Base-by-base conservation (phyloP, 768 basidiomycete genomes). In the Mycena pura region DNA sequence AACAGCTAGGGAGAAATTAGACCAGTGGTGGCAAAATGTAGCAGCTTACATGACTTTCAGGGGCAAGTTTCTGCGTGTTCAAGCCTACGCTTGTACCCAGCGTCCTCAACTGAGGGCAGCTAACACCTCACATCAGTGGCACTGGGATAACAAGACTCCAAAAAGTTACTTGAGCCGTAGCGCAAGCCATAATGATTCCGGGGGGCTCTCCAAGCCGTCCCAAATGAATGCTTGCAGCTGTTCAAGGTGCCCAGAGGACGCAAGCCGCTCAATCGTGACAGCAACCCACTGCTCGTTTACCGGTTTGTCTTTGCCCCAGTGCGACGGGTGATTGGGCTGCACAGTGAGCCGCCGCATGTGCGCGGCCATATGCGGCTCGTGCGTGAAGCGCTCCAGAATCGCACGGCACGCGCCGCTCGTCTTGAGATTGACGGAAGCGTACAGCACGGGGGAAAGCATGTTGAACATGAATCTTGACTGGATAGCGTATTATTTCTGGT, bases 181-280 rank as follows among this genome's bases (percentile, higher is more conserved):
- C 27, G 34, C 36, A 17, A 57, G 51, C 68, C 68, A 69, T 15
- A 69, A 47, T 6, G 47, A 60, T 52, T 69, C 65, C 29, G 27
- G 49, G 28, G 68, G 68, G 25, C 57, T 61, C 38, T 65, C 64
- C 61, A 55, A n/a, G 21, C 68, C 66, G 31, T 67, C 61, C 68
- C 63, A 69, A 25, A 46, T 56, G 36, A 69, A 69, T 14, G 53
- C 60, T 17, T 57, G 49, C 9, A 67, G 50, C 32, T 54, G 28
- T 22, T 40, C 25, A 29, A 67, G 41, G 29, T 49, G 54, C 6
- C 66, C 61, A 11, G 27, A 19, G 3, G 54, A 44, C 17, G 63
- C 66, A 5, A 69, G 49, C 34, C 44, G 49, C 34, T 62, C 57
- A 25, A 69, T 45, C 6, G 34, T 29, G 28, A 31, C 47, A 8